A percentile compares a stretch with the other conserved stretches of the same genome.
Evolutionary conservation across 768 basidiomycete genomes (phyloP).

Genomic region (Crucibulum laeve): DNA sequence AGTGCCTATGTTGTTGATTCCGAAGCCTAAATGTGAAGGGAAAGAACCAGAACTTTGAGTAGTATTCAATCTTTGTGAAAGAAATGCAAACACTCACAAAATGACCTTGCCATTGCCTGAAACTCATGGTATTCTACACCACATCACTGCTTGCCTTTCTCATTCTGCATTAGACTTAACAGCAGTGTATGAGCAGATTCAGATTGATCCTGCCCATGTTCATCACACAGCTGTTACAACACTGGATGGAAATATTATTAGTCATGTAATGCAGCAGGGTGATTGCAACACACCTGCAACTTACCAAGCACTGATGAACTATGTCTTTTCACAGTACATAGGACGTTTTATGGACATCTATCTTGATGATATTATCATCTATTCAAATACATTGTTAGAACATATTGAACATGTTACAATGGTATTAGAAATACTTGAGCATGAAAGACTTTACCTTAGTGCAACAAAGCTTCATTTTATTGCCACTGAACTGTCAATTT

Average conservation of each 20-base stretch:
- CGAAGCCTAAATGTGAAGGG: constrained; percentile 18
- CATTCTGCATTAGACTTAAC: constrained; percentile 30
- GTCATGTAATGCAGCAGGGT: constrained; percentile 22
- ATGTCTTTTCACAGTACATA: no score
- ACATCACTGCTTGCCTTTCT: constrained; percentile 19
- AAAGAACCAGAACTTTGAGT: constrained; percentile 21
- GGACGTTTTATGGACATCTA: constrained; percentile 27
- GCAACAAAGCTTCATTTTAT: constrained; percentile 29
- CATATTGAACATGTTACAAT: constrained; percentile 24
- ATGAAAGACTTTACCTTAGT: constrained; percentile 22
- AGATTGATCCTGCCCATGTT: constrained; percentile 20
- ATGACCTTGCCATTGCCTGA: no score
- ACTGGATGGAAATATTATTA: constrained; percentile 24
- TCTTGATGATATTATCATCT: constrained; percentile 29
- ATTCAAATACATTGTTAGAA: constrained; percentile 25
- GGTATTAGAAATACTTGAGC: constrained; percentile 20
- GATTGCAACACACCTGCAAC: no score
- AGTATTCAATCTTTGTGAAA: constrained; percentile 26
- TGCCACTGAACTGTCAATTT: constrained; percentile 16
- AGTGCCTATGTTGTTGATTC: no score
- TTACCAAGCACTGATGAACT: no score
- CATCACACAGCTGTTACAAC: constrained; percentile 16
- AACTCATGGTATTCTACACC: constrained; percentile 27
- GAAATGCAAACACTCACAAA: no score
- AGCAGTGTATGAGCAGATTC: constrained; percentile 37